Percentiles rank a stretch among this genome's conserved stretches.
Conservation (phyloP, 225 moss, liverwort and hornwort species). For the Sphagnum contortum region DNA sequence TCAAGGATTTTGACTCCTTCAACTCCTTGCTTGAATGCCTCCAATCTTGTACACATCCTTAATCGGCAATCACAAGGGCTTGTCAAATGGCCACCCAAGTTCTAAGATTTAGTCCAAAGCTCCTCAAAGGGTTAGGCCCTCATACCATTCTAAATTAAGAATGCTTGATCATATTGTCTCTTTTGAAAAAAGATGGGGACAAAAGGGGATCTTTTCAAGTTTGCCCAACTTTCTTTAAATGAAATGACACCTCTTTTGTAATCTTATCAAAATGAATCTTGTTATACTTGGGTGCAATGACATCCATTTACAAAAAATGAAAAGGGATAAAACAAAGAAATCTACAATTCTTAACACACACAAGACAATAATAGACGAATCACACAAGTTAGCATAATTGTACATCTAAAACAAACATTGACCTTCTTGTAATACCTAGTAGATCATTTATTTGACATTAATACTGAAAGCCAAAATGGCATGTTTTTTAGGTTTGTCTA, state of each 20-base stretch:
- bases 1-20: conserved; percentile 61
- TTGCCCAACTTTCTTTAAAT: conserved; percentile 58
- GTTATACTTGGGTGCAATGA: conserved; percentile 39
- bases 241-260: conserved; percentile 39
- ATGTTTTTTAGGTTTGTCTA: conserved; percentile 51
- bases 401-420: neutral
- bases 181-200: conserved; percentile 53
- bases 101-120: conserved; percentile 50
- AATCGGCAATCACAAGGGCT: conserved; percentile 56
- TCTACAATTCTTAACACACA: no score
- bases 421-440: conserved; percentile 54
- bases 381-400: no score
- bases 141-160: conserved; percentile 61
- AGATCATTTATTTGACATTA: conserved; percentile 57
- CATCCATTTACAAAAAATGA: conserved; percentile 26
- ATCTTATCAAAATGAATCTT: conserved; percentile 39
- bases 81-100: conserved; percentile 67
- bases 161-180: conserved; percentile 52
- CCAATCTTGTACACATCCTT: conserved; percentile 79
- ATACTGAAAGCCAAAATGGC: conserved; percentile 42
- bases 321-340: no score
- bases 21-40: conserved; percentile 48
- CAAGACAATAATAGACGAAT: no score
- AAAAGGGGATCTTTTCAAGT: conserved; percentile 44
- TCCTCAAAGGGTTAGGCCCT: conserved; percentile 53